phyloP scores from a whole-genome alignment of 352 stramenopile genomes.

The Blastocystis hominis region DNA sequence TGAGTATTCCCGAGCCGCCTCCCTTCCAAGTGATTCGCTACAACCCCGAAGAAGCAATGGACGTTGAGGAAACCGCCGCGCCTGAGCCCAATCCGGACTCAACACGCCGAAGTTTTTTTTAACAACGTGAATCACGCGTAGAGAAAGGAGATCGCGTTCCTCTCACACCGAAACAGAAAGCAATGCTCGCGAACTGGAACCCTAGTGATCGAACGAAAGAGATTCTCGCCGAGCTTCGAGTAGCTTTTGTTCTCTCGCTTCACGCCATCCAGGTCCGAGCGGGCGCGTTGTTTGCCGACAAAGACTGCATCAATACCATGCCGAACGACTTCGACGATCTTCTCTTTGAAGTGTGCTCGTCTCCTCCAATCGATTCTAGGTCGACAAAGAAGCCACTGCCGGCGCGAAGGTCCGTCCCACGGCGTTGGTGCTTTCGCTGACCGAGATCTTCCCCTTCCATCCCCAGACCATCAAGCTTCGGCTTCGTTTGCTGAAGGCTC shows the following conservation, averaged over 20 bases:
- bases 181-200: neutral
- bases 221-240: constrained; percentile 2
- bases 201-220: neutral
- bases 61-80: neutral
- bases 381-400: neutral
- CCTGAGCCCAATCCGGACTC: neutral
- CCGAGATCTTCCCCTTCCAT: constrained; percentile 46
- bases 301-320: neutral
- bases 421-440: neutral
- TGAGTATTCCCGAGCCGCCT: constrained; percentile 16
- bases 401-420: neutral
- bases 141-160: constrained; percentile 6
- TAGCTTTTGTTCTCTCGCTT: neutral
- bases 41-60: neutral
- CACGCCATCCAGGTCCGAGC: neutral
- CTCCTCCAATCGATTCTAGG: neutral
- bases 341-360: neutral
- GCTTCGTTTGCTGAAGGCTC: constrained; percentile 19
- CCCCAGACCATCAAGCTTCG: constrained; percentile 42
- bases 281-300: neutral
- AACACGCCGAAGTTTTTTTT: neutral
- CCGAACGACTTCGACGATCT: constrained; percentile 29
- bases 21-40: constrained; percentile 49
- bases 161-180: constrained; percentile 21
- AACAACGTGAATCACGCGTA: neutral